Evolutionary conservation across 2,329 filamentous ascomycete genomes (phyloP).

Genomic region (Monosporascus sp.): DNA sequence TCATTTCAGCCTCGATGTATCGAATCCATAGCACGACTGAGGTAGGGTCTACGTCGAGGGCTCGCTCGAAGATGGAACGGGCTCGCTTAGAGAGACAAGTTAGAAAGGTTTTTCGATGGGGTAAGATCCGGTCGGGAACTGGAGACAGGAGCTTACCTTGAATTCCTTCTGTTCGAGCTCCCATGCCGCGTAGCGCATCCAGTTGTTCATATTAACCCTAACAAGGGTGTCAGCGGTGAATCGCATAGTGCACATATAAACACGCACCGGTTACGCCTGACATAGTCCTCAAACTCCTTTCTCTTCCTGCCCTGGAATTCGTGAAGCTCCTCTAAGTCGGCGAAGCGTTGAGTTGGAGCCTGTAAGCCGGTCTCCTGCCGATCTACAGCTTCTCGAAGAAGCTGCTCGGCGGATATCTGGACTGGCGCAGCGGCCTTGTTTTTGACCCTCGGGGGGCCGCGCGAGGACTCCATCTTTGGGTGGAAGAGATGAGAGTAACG

Average conservation of each 20-base stretch:
- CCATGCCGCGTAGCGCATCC: constrained; percentile 96
- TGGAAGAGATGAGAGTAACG: constrained; percentile 2
- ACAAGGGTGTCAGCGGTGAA: too few relatives aligned
- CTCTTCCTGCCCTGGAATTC: constrained; percentile 95
- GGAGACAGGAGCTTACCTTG: constrained; percentile 22
- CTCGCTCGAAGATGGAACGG: constrained; percentile 88
- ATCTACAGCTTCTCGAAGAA: constrained; percentile 94
- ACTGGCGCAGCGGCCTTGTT: constrained; percentile 92
- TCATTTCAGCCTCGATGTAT: constrained; percentile 96
- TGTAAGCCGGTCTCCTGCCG: constrained; percentile 84
- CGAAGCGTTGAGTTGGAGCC: constrained; percentile 89
- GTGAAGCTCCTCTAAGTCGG: constrained; percentile 94
- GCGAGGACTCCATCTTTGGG: constrained; percentile 75
- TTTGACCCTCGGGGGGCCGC: constrained; percentile 93
- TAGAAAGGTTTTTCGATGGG: background rate
- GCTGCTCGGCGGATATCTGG: constrained; percentile 94
- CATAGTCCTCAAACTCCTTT: constrained; percentile 97
- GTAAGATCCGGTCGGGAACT: too few relatives aligned
- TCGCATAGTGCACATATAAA: too few relatives aligned
- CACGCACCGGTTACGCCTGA: constrained; percentile 69
- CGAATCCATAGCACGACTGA: constrained; percentile 84
- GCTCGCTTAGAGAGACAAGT: constrained; percentile 51
- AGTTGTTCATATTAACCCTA: constrained; percentile 89
- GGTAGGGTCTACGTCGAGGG: constrained; percentile 85
- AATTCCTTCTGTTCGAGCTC: constrained; percentile 98